Conservation (phyloP, 768 basidiomycete species). For the Clavulina sp. region DNA sequence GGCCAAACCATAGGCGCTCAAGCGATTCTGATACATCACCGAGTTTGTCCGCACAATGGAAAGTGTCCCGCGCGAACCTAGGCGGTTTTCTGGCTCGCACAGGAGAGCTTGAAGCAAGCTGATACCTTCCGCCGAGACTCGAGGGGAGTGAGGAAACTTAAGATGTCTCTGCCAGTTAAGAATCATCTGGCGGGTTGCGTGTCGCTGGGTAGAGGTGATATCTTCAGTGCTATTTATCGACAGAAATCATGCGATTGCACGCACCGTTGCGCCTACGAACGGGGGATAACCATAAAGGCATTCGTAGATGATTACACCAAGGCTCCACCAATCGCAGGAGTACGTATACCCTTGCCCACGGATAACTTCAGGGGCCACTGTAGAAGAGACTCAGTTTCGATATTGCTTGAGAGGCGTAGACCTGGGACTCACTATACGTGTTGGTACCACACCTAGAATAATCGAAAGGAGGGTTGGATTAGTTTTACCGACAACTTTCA, state of each 20-base stretch:
- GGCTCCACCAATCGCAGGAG: constrained; percentile 97
- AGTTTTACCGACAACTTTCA: background rate
- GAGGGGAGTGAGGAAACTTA: constrained; percentile 70
- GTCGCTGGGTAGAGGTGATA: constrained; percentile 38
- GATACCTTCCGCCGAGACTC: constrained; percentile 71
- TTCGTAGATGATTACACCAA: constrained; percentile 94
- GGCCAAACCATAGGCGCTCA: constrained; percentile 52
- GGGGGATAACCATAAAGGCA: constrained; percentile 90
- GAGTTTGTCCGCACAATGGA: constrained; percentile 63
- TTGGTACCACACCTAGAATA: constrained; percentile 58
- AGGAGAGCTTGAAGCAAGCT: constrained; percentile 77
- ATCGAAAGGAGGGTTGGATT: constrained; percentile 16
- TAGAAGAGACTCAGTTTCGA: constrained; percentile 6
- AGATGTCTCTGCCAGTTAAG: constrained; percentile 85
- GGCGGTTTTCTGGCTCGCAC: constrained; percentile 88
- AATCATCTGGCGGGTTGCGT: constrained; percentile 93
- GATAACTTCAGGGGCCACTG: constrained; percentile 85
- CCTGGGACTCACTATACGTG: constrained; percentile 52
- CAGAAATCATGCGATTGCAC: constrained; percentile 14
- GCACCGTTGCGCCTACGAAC: constrained; percentile 85
- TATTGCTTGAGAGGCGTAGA: background rate
- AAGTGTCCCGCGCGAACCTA: constrained; percentile 56
- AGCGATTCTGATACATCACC: constrained; percentile 51
- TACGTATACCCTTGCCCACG: constrained; percentile 80
- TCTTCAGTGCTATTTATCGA: background rate